Evolutionary conservation across 148 eudicot genomes (phyloP).

Genomic region (Persicaria maculosa): DNA sequence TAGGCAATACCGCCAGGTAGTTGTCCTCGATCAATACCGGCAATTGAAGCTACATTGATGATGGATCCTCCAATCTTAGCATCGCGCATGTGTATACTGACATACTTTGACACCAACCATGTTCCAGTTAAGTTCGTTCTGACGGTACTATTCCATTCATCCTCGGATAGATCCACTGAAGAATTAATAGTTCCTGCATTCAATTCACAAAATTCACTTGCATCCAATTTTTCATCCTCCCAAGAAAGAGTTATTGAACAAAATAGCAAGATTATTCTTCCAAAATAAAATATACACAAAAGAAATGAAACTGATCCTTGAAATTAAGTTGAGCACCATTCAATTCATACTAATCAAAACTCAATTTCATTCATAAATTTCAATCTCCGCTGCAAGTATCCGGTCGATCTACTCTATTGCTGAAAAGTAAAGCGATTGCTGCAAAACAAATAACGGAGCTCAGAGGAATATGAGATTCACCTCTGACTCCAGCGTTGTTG

Average conservation of each 20-base stretch:
- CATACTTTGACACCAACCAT: slow-evolving; percentile 64
- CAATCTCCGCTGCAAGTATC: too few species aligned
- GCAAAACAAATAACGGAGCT: neutral
- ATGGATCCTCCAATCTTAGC: slow-evolving; percentile 47
- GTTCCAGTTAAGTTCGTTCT: slow-evolving; percentile 50
- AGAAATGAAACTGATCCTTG: too few species aligned
- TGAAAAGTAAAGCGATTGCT: neutral
- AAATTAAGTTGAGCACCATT: too few species aligned
- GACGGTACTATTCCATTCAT: slow-evolving; percentile 48
- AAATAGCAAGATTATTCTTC: too few species aligned
- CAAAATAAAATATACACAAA: too few species aligned
- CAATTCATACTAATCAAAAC: neutral
- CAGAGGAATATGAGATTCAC: slow-evolving; percentile 14
- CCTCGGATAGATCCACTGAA: slow-evolving; percentile 46
- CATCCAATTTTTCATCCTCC: neutral
- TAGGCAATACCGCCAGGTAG: slow-evolving; percentile 49
- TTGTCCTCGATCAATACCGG: slow-evolving; percentile 41
- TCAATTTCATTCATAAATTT: too few species aligned
- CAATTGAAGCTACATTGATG: slow-evolving; percentile 53
- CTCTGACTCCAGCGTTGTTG: slow-evolving; percentile 62
- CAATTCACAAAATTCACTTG: neutral
- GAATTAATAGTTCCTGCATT: slow-evolving; percentile 31
- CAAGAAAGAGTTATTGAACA: neutral
- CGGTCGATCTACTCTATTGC: neutral
- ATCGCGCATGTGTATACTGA: slow-evolving; percentile 53